Evolutionary conservation across 2,329 filamentous ascomycete genomes (phyloP).

Genomic region (Penicillium sp.): DNA sequence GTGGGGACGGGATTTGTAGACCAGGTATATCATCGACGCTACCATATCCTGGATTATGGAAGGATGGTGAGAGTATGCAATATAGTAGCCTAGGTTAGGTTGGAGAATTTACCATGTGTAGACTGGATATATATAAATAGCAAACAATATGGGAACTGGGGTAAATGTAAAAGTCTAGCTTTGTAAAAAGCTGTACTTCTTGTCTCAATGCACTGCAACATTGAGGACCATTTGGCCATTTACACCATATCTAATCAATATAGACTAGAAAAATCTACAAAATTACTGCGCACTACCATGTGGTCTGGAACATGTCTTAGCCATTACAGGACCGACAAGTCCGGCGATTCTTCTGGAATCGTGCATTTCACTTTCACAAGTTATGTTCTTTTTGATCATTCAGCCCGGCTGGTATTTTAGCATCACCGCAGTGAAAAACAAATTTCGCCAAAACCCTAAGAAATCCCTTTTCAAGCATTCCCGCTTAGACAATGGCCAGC

Average conservation of each 20-base stretch:
- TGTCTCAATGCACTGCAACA: background rate
- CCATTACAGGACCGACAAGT: conserved; percentile 14
- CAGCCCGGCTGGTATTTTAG: conserved; percentile 40
- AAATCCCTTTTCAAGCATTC: conserved; percentile 31
- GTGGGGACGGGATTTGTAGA: background rate
- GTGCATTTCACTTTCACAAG: conserved; percentile 23
- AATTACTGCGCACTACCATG: background rate
- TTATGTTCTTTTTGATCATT: conserved; percentile 39
- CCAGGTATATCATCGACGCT: background rate
- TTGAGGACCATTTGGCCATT: background rate
- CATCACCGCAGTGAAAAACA: conserved; percentile 43
- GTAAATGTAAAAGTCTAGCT: background rate
- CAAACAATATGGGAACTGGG: background rate
- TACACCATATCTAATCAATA: background rate
- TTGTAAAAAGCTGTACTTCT: no score
- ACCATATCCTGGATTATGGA: background rate
- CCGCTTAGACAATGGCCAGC: conserved; percentile 86
- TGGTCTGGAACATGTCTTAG: conserved; percentile 1
- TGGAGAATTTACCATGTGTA: no score
- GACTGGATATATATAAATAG: background rate
- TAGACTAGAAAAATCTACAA: background rate
- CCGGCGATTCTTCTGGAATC: conserved; percentile 15
- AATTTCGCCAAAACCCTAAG: conserved; percentile 47
- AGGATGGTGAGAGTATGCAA: background rate
- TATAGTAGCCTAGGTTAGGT: no score